Percentiles rank a stretch among this genome's conserved stretches.
Evolutionary conservation across 331 rosid genomes (phyloP).

Genomic region (Cydonia oblonga): DNA sequence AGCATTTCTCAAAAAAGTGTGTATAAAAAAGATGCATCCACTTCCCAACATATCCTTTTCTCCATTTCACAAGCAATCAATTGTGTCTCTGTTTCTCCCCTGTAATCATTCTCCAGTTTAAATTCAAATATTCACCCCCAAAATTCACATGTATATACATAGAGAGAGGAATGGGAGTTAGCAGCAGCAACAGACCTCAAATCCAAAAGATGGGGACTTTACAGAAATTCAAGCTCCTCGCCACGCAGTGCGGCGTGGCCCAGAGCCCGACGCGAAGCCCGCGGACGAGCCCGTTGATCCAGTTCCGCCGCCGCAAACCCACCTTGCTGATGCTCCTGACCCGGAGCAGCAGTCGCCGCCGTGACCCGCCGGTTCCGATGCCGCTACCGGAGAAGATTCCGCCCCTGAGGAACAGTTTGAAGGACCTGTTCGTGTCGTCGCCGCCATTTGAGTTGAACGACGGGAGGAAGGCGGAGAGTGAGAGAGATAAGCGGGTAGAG

Average conservation of each 20-base stretch:
- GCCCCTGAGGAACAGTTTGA: slow-evolving; percentile 43
- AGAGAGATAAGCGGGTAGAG: not conserved
- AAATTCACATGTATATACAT: not conserved
- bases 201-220: slow-evolving; percentile 51
- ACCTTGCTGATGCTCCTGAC: slow-evolving; percentile 51
- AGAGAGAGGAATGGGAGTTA: not conserved
- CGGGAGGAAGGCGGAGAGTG: not conserved
- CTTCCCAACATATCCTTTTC: slow-evolving; percentile 45
- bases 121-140: slow-evolving; percentile 36
- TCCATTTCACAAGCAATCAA: slow-evolving; percentile 32
- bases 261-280: slow-evolving; percentile 77
- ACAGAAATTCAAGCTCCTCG: slow-evolving; percentile 73
- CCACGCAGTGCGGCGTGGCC: slow-evolving; percentile 67
- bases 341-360: slow-evolving; percentile 25
- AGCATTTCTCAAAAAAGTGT: not conserved
- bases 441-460: slow-evolving; percentile 32
- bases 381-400: slow-evolving; percentile 11
- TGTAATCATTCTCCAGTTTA: slow-evolving; percentile 29
- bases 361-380: slow-evolving; percentile 10
- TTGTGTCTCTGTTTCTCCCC: slow-evolving; percentile 17
- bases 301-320: slow-evolving; percentile 61
- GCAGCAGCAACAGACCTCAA: slow-evolving; percentile 4
- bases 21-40: slow-evolving; percentile 24
- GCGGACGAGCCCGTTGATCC: slow-evolving; percentile 64
- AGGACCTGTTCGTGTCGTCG: slow-evolving; percentile 67